These are phyloP conservation scores for Edaphochlamys debaryana DNA, from an alignment of 139 green algal species.

Conservation along the genomic window DNA sequence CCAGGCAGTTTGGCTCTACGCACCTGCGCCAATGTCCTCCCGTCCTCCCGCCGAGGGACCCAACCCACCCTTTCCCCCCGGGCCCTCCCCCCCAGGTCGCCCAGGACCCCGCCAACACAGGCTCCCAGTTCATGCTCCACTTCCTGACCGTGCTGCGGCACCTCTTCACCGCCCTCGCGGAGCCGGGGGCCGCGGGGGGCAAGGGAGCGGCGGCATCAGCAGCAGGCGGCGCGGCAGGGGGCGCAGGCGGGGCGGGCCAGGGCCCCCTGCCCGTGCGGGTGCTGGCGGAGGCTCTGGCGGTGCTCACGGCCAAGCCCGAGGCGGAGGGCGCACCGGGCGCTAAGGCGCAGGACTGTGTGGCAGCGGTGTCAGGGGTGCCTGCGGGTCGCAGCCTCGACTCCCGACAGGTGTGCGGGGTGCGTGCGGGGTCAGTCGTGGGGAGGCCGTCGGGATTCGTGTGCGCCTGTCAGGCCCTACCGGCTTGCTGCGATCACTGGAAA, in stretches of 20 bases:
- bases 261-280: not conserved
- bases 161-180: not conserved
- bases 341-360: no score
- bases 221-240: not conserved
- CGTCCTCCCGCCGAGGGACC: no score
- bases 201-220: conserved; percentile 2
- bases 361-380: no score
- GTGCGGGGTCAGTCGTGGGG: no score
- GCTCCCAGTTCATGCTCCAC: not conserved
- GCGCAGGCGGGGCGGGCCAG: not conserved
- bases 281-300: conserved; percentile 8
- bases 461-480: no score
- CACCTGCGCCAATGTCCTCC: no score
- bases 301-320: not conserved
- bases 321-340: not conserved
- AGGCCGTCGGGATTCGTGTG: no score
- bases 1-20: no score
- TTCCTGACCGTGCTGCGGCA: not conserved
- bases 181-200: not conserved
- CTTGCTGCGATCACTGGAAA: no score
- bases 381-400: no score
- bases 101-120: not conserved
- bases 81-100: not conserved
- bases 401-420: no score
- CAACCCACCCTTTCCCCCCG: no score